phyloP scores from a whole-genome alignment of 2,329 filamentous ascomycete genomes.

The Talaromyces sp. region DNA sequence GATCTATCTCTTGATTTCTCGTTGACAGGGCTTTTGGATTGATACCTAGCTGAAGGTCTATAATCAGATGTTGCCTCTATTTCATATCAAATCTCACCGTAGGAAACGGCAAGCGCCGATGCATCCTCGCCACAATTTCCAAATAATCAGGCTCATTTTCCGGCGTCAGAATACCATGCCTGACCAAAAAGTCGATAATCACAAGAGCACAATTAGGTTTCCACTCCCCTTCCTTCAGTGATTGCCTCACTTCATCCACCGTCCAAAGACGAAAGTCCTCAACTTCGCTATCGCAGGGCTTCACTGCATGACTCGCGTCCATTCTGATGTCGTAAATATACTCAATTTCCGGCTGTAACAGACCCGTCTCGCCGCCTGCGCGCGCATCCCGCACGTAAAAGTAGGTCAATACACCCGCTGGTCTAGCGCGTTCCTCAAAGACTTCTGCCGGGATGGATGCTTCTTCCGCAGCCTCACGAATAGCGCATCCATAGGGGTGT shows the following conservation, averaged over 20 bases:
- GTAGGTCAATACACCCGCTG: constrained; percentile 75
- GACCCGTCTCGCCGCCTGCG: constrained; percentile 73
- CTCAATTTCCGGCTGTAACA: constrained; percentile 87
- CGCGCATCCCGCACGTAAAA: constrained; percentile 72
- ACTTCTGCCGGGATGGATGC: constrained; percentile 71
- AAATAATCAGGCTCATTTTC: constrained; percentile 76
- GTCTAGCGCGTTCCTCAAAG: constrained; percentile 58
- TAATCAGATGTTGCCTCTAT: constrained; percentile 22
- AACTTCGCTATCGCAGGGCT: constrained; percentile 84
- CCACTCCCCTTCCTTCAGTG: constrained; percentile 70
- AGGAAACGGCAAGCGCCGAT: constrained; percentile 77
- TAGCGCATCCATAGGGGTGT: constrained; percentile 72
- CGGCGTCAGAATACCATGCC: constrained; percentile 73
- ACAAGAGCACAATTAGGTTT: constrained; percentile 90
- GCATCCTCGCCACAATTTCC: constrained; percentile 71
- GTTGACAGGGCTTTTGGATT: too few relatives aligned
- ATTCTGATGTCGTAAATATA: constrained; percentile 89
- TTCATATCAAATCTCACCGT: constrained; percentile 44
- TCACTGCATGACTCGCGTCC: constrained; percentile 62
- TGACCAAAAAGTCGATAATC: constrained; percentile 83
- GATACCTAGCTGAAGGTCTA: too few relatives aligned
- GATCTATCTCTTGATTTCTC: too few relatives aligned
- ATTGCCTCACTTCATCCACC: constrained; percentile 69
- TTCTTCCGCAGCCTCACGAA: constrained; percentile 86
- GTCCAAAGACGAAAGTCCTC: constrained; percentile 76